A percentile compares a stretch with the other conserved stretches of the same genome.
Conservation (phyloP, 2,329 filamentous ascomycete species). For the Cercospora nicotianae region DNA sequence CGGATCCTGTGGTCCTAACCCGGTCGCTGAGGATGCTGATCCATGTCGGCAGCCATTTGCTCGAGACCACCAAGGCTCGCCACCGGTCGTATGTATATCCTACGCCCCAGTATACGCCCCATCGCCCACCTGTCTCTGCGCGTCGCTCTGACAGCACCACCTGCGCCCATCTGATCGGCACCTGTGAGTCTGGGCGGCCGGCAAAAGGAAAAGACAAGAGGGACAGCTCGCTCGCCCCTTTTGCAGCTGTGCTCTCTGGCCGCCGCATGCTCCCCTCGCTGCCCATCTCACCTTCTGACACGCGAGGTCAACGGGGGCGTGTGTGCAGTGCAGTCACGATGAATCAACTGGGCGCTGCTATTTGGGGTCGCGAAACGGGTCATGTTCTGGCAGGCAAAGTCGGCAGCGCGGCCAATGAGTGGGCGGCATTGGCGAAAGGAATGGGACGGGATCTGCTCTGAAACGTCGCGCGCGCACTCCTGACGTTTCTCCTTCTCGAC, state of each 20-base stretch:
- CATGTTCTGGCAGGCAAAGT: not conserved
- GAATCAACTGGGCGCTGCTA: not conserved
- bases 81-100: slow-evolving; percentile 7
- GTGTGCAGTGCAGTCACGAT: not conserved
- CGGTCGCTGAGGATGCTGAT: not conserved
- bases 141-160: not conserved
- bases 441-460: not conserved
- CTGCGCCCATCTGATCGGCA: not conserved
- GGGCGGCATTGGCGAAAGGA: not conserved
- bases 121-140: not conserved
- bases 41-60: not conserved
- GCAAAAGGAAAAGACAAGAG: not conserved
- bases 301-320: not conserved
- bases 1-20: not conserved
- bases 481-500: not conserved
- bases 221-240: not conserved
- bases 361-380: not conserved
- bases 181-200: not conserved
- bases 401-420: not conserved
- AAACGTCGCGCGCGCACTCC: not conserved
- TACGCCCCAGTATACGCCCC: not conserved
- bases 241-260: not conserved
- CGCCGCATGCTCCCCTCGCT: not conserved
- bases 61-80: slow-evolving; percentile 6
- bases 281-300: not conserved